Evolutionary conservation across 2,329 filamentous ascomycete genomes (phyloP).

Genomic region (Colletotrichum sansevieriae): DNA sequence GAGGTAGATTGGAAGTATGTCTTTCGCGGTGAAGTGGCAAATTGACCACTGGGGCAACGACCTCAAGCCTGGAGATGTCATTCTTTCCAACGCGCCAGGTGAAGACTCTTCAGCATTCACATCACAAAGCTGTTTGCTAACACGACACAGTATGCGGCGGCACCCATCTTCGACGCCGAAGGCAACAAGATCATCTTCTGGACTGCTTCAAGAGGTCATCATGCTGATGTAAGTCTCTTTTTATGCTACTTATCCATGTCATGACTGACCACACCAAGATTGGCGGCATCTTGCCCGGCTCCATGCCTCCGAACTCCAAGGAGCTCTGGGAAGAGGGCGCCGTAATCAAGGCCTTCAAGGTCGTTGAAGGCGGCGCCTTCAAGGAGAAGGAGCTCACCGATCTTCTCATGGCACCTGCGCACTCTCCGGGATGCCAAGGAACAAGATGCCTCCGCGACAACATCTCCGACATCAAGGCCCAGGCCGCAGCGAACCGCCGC

Average conservation of each 20-base stretch:
- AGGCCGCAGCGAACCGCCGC: constrained; percentile 88
- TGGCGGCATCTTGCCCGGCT: constrained; percentile 84
- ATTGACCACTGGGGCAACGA: constrained; percentile 68
- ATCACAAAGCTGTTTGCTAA: constrained; percentile 1
- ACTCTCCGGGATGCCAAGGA: constrained; percentile 81
- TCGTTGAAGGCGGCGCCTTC: constrained; percentile 82
- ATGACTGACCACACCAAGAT: constrained; percentile 51
- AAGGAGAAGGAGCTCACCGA: constrained; percentile 82
- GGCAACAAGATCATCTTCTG: constrained; percentile 53
- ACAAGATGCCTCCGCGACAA: constrained; percentile 86
- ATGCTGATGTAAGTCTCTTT: constrained; percentile 69
- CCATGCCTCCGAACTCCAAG: constrained; percentile 83
- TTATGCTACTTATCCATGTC: background rate
- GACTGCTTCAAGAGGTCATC: constrained; percentile 79
- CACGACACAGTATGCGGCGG: constrained; percentile 51
- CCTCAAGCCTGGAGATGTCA: constrained; percentile 52
- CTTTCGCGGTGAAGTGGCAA: constrained; percentile 80
- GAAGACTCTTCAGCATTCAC: background rate
- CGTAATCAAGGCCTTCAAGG: constrained; percentile 74
- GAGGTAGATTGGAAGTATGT: constrained; percentile 75
- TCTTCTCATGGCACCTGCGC: constrained; percentile 78
- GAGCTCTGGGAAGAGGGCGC: constrained; percentile 76
- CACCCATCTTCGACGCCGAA: constrained; percentile 55
- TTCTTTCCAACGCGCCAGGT: constrained; percentile 50
- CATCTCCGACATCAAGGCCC: constrained; percentile 87